Evolutionary conservation across 495 filamentous ascomycete species (phyloP).

Genomic region (Penicillium paxilli): DNA sequence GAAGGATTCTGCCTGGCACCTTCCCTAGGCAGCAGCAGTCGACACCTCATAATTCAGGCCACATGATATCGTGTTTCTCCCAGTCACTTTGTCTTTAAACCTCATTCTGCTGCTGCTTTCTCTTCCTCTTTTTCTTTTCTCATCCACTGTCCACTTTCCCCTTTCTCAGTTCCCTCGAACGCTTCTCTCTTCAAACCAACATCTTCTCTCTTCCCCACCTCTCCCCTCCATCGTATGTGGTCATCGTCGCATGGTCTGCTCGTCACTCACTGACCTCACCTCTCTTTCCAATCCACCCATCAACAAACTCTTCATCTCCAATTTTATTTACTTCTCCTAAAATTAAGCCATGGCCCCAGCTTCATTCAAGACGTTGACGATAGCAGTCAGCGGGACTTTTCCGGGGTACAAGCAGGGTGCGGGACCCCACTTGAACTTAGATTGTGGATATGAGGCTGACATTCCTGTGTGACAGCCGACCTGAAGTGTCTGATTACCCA

Average conservation of each 20-base stretch:
- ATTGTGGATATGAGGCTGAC: slow-evolving; percentile 34
- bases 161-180: not conserved
- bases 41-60: not conserved
- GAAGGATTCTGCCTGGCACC: not conserved
- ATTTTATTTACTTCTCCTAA: not conserved
- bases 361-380: slow-evolving; percentile 43
- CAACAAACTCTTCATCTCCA: not conserved
- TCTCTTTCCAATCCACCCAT: not conserved
- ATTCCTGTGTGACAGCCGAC: slow-evolving; percentile 26
- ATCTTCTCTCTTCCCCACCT: too few relatives aligned
- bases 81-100: not conserved
- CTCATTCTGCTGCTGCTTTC: not conserved
- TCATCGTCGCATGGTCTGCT: too few relatives aligned
- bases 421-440: not conserved
- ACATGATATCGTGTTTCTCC: not conserved
- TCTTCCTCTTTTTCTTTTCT: not conserved
- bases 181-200: too few relatives aligned
- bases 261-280: too few relatives aligned
- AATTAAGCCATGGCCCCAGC: slow-evolving; percentile 23
- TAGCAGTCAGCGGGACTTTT: slow-evolving; percentile 65
- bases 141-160: not conserved
- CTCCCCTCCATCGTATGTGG: too few relatives aligned
- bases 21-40: not conserved
- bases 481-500: slow-evolving; percentile 38
- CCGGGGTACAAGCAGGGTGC: slow-evolving; percentile 54